Conservation (phyloP, 2,329 filamentous ascomycete genomes). For the Colletotrichum sp. region DNA sequence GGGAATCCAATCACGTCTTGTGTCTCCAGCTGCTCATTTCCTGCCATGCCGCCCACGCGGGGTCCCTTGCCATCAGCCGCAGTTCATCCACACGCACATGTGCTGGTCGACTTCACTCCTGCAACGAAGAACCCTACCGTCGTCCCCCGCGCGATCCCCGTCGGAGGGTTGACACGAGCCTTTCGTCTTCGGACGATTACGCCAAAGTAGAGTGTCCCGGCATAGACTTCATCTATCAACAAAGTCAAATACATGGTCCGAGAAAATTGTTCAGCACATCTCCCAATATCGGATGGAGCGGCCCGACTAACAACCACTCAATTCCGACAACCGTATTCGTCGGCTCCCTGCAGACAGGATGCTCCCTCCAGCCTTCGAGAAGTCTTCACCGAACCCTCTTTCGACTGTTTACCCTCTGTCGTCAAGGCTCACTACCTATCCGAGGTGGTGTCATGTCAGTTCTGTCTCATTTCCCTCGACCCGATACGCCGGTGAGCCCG, state of each 20-base stretch:
- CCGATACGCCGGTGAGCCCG: background rate
- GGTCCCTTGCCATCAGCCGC: constrained; percentile 6
- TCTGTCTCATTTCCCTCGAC: constrained; percentile 1
- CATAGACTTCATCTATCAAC: background rate
- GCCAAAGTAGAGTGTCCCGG: background rate
- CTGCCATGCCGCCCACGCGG: background rate
- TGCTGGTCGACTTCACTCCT: background rate
- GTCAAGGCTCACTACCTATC: background rate
- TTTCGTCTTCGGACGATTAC: background rate
- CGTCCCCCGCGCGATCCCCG: background rate
- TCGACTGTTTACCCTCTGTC: background rate
- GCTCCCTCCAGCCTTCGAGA: constrained; percentile 7
- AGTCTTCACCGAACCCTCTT: background rate
- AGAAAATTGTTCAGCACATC: background rate
- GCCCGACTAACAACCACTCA: background rate
- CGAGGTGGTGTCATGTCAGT: constrained; percentile 5
- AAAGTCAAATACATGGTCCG: background rate
- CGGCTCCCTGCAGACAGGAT: background rate
- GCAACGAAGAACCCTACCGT: constrained; percentile 8
- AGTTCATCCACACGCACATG: background rate
- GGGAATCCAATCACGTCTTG: background rate
- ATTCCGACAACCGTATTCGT: background rate
- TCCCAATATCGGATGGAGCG: constrained; percentile 1
- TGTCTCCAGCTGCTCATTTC: background rate
- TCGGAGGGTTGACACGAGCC: background rate